phyloP scores from a whole-genome alignment of 2,329 filamentous ascomycete species.

The Chaetomium strumarium region DNA sequence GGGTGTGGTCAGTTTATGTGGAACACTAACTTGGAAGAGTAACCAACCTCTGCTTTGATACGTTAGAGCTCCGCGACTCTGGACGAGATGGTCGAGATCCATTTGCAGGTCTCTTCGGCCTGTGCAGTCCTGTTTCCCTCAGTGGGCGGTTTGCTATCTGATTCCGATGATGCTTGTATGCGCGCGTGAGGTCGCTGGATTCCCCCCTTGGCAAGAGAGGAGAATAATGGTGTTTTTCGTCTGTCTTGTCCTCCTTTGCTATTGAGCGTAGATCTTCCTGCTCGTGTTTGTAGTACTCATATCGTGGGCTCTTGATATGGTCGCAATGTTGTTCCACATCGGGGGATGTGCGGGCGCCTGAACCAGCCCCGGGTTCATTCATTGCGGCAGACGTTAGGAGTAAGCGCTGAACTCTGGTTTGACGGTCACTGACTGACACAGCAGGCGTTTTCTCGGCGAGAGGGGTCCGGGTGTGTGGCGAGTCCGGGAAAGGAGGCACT shows the following conservation, averaged over 20 bases:
- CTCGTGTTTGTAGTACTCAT: neutral
- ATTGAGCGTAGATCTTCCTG: neutral
- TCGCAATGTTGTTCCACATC: neutral
- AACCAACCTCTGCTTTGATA: conserved; percentile 13
- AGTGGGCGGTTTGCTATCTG: conserved; percentile 8
- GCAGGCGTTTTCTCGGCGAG: neutral
- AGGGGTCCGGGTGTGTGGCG: neutral
- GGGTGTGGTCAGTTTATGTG: neutral
- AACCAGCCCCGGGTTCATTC: neutral
- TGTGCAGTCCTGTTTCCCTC: neutral
- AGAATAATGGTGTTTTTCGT: neutral
- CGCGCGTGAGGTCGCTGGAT: neutral
- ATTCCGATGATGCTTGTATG: neutral
- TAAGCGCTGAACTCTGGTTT: neutral
- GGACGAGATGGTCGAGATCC: conserved; percentile 13
- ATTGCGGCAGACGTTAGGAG: neutral
- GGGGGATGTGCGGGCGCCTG: neutral
- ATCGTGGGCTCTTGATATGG: neutral
- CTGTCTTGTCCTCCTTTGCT: neutral
- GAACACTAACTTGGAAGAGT: neutral
- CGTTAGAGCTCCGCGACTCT: conserved; percentile 16
- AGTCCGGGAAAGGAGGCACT: conserved; percentile 1
- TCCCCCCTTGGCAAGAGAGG: neutral
- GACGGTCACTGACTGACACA: neutral
- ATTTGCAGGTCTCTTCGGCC: neutral